Evolutionary conservation across 1,284 basidiomycete genomes (phyloP).

Genomic region (Singerocomus inundabilis): DNA sequence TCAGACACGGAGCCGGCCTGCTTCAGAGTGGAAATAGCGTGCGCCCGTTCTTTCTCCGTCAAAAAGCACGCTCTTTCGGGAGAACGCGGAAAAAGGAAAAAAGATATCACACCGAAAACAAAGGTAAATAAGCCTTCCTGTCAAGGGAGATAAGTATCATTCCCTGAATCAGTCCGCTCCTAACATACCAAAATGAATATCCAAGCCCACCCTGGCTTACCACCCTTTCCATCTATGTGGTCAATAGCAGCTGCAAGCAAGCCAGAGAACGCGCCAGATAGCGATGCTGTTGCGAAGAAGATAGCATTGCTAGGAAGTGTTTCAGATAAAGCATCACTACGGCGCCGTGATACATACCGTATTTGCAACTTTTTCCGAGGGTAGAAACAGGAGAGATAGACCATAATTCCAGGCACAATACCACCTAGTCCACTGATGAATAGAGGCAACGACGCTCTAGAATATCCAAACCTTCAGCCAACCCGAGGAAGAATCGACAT

Average conservation of each 20-base stretch:
- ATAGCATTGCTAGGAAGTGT: conserved; percentile 40
- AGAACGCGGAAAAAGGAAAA: conserved; percentile 52
- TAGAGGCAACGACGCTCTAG: conserved; percentile 42
- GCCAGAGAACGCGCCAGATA: conserved; percentile 64
- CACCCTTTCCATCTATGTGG: conserved; percentile 48
- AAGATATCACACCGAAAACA: conserved; percentile 46
- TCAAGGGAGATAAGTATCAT: neutral
- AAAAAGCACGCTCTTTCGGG: conserved; percentile 44
- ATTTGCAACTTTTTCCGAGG: conserved; percentile 55
- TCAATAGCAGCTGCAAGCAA: conserved; percentile 60
- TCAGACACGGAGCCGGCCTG: conserved; percentile 34
- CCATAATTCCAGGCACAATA: conserved; percentile 54
- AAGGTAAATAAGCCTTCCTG: conserved; percentile 54
- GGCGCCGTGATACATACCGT: conserved; percentile 36
- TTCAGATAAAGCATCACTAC: neutral
- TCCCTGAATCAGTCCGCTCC: neutral
- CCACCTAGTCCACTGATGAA: conserved; percentile 40
- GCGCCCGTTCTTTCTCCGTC: conserved; percentile 40
- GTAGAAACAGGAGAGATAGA: conserved; percentile 61
- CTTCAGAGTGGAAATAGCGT: conserved; percentile 33
- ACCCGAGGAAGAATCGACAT: conserved; percentile 64
- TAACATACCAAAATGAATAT: conserved; percentile 55
- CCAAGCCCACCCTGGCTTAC: conserved; percentile 59
- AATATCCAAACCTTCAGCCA: conserved; percentile 49
- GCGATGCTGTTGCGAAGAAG: conserved; percentile 55